Conservation (phyloP, 805 yeast genomes). For the Kurtzmaniella fragi region DNA sequence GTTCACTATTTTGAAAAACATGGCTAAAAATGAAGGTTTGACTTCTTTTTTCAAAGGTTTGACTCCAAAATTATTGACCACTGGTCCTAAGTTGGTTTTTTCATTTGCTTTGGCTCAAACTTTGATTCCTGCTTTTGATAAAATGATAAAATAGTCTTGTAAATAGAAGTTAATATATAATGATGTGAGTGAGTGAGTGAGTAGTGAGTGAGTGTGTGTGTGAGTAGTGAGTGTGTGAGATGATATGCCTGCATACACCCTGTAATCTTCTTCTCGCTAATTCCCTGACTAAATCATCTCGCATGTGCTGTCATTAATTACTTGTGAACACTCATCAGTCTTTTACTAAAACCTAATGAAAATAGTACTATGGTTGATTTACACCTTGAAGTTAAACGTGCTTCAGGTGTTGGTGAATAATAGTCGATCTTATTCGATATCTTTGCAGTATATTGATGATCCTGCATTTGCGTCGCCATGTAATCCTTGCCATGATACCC, state of each 20-base stretch:
- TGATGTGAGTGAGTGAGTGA: too few relatives aligned
- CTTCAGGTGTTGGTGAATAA: slow-evolving; percentile 29
- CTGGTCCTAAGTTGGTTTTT: slow-evolving; percentile 97
- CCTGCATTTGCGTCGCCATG: slow-evolving; percentile 22
- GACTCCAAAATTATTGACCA: slow-evolving; percentile 92
- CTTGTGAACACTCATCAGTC: too few relatives aligned
- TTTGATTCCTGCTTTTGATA: slow-evolving; percentile 93
- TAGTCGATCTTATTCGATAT: slow-evolving; percentile 27
- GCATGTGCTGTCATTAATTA: too few relatives aligned
- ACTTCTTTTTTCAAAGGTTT: slow-evolving; percentile 93
- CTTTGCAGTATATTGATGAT: slow-evolving; percentile 28
- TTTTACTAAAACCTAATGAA: slow-evolving; percentile 22
- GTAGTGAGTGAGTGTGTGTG: too few relatives aligned
- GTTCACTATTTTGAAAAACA: slow-evolving; percentile 84
- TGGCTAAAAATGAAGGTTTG: slow-evolving; percentile 86
- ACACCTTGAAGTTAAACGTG: slow-evolving; percentile 32
- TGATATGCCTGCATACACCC: too few relatives aligned
- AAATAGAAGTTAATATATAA: too few relatives aligned
- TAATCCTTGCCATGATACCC: slow-evolving; percentile 11
- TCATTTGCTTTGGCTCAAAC: slow-evolving; percentile 98
- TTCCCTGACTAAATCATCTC: too few relatives aligned
- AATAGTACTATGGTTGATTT: slow-evolving; percentile 26
- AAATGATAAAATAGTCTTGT: slow-evolving; percentile 36
- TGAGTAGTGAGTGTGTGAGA: too few relatives aligned
- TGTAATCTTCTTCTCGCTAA: too few relatives aligned